Percentiles rank a stretch among this genome's conserved stretches.
phyloP scores from a whole-genome alignment of 2,329 filamentous ascomycete genomes.

The Fusarium torulosum region DNA sequence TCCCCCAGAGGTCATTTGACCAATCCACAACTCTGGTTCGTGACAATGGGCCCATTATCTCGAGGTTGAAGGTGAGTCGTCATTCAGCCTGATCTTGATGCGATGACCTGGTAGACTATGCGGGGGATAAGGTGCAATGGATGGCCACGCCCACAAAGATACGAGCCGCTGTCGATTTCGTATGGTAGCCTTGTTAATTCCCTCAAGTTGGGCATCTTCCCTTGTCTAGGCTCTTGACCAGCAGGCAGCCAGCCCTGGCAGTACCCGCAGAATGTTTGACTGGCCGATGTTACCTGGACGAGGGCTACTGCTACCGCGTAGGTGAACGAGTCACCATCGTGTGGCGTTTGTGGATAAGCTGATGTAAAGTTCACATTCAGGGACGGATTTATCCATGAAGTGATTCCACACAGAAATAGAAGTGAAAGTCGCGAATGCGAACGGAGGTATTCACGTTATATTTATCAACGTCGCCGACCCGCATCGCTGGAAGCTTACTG shows the following conservation, averaged over 20 bases:
- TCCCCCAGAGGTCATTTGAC: not conserved
- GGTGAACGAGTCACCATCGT: slow-evolving; percentile 18
- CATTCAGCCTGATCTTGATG: slow-evolving; percentile 38
- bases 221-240: slow-evolving; percentile 11
- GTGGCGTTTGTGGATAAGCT: slow-evolving; percentile 6
- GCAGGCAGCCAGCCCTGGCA: slow-evolving; percentile 19
- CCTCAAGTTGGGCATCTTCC: slow-evolving; percentile 32
- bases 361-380: not conserved
- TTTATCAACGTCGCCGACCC: slow-evolving; percentile 17
- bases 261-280: slow-evolving; percentile 34
- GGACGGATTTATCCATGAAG: slow-evolving; percentile 24
- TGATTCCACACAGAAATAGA: slow-evolving; percentile 6
- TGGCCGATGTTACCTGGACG: slow-evolving; percentile 32
- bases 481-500: slow-evolving; percentile 7
- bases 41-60: slow-evolving; percentile 7
- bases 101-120: slow-evolving; percentile 9
- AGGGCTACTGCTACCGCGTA: not conserved
- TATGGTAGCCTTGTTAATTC: slow-evolving; percentile 41
- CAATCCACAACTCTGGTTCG: not conserved
- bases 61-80: slow-evolving; percentile 10
- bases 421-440: slow-evolving; percentile 21
- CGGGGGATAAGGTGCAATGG: slow-evolving; percentile 25
- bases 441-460: slow-evolving; percentile 33
- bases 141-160: slow-evolving; percentile 21
- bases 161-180: slow-evolving; percentile 34